phyloP scores from a whole-genome alignment of 2,329 filamentous ascomycete species.

The Fusarium ambrosium region DNA sequence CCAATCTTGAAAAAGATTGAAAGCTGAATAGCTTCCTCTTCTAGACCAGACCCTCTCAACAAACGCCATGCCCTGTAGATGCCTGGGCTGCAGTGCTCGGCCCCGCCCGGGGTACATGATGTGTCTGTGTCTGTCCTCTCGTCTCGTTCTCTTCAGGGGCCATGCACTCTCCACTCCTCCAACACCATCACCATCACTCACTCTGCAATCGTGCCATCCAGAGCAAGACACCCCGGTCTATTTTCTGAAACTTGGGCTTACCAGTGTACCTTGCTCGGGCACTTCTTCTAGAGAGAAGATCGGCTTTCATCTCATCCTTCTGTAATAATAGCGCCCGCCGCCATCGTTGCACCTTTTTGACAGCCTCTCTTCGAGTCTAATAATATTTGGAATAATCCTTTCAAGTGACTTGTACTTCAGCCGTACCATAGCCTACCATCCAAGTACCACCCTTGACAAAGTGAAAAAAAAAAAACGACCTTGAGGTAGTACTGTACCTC shows the following conservation, averaged over 20 bases:
- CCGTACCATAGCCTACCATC: background rate
- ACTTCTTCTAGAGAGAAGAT: background rate
- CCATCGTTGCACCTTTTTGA: conserved; percentile 1
- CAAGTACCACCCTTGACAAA: background rate
- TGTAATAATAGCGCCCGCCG: background rate
- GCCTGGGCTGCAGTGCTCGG: background rate
- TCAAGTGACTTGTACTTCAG: background rate
- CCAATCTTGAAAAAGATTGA: background rate
- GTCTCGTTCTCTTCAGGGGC: background rate
- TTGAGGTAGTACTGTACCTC: background rate
- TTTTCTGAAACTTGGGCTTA: conserved; percentile 3
- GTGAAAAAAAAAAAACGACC: background rate
- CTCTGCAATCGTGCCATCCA: background rate
- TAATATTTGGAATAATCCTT: background rate
- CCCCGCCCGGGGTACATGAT: background rate
- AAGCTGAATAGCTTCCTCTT: background rate
- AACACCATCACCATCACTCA: background rate
- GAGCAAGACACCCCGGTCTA: background rate
- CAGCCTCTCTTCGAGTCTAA: background rate
- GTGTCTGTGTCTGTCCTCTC: background rate
- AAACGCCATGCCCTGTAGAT: background rate
- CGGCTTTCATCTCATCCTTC: background rate
- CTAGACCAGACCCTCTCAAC: background rate
- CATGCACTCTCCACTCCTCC: background rate
- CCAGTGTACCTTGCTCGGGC: background rate